Base-by-base conservation (phyloP, 345 rosid genomes). In the Ceriops tagal region DNA sequence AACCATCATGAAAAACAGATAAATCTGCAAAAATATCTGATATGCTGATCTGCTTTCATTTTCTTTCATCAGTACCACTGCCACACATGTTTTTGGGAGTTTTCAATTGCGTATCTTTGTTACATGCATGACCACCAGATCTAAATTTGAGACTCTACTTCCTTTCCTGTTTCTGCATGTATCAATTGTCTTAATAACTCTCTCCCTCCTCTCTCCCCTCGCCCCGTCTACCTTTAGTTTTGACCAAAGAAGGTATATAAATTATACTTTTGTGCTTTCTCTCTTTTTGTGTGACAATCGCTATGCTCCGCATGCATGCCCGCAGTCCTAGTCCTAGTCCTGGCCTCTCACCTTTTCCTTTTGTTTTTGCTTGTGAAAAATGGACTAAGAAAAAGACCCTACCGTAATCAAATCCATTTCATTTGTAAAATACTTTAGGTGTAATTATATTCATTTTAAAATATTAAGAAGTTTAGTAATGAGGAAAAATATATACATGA, bases 11-110 rank as follows among this genome's bases (percentile, higher is more conserved):
- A 76, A 24, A 57, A 73, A 65, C 70, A 69, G 75, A 73, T 64
- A 72, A 73, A 79, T 82, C 75, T 82, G 80, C 77, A 75, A 52
- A 34, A 72, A 72, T n/a, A 78, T 80, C 75, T 71, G 79, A 68
- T 79, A 55, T 11, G 70, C 75, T 65, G 70, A 66, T 69, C 77
- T 74, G 53, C 71, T 71, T 46, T 49, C 61, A 24, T 63, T 28
- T 37, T 69, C 63, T 58, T 53, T 67, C 52, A 39, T 58, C 31
- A 18, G 46, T 70, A 60, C 34, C 66, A 31, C 65, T 43, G 49
- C 49, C 49, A 13, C 49, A 43, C 18, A 43, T 11, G 3, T 43
- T 43, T 43, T 11, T 56, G 13, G 11, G 43, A 66, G 51, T 21
- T 53, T 57, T 70, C 68, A 61, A 61, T 66, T 73, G 61, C 77